A percentile compares a stretch with the other conserved stretches of the same genome.
Conservation (phyloP, 768 basidiomycete genomes). For the Atractiella rhizophila region DNA sequence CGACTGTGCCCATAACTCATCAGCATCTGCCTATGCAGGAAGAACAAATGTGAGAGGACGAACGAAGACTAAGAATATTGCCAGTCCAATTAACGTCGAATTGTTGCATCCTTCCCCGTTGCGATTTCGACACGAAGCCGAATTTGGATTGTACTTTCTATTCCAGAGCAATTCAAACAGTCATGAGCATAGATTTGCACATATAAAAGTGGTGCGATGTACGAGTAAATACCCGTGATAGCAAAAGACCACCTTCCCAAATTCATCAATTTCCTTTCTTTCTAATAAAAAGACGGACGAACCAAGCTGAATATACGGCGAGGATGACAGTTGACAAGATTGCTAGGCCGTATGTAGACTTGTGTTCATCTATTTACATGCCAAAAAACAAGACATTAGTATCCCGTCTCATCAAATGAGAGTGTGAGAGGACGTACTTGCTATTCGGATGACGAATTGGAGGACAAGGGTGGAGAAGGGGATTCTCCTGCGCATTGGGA, state of each 20-base stretch:
- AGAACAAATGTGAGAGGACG: too few relatives aligned
- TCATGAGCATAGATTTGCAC: not conserved
- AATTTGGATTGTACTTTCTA: slow-evolving; percentile 4
- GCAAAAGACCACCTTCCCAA: slow-evolving; percentile 15
- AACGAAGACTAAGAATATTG: slow-evolving; percentile 15
- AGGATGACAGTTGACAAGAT: slow-evolving; percentile 9
- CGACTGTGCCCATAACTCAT: too few relatives aligned
- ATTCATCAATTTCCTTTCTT: too few relatives aligned
- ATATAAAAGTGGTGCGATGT: too few relatives aligned
- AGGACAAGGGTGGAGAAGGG: slow-evolving; percentile 11
- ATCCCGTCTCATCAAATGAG: not conserved
- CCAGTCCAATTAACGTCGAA: slow-evolving; percentile 10
- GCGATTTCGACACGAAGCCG: slow-evolving; percentile 4
- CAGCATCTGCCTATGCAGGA: too few relatives aligned
- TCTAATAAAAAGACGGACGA: too few relatives aligned
- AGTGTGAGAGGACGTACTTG: not conserved
- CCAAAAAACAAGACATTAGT: not conserved
- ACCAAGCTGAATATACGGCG: slow-evolving; percentile 12
- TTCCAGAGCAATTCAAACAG: not conserved
- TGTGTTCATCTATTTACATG: slow-evolving; percentile 9
- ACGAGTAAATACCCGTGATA: slow-evolving; percentile 6
- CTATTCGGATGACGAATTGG: slow-evolving; percentile 13
- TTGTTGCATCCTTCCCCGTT: slow-evolving; percentile 7
- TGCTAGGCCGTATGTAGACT: slow-evolving; percentile 13
- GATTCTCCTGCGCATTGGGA: slow-evolving; percentile 1